A percentile compares a stretch with the other conserved stretches of the same genome.
Evolutionary conservation across 2,329 filamentous ascomycete genomes (phyloP).

Genomic region (Phyllosticta citribraziliensis): DNA sequence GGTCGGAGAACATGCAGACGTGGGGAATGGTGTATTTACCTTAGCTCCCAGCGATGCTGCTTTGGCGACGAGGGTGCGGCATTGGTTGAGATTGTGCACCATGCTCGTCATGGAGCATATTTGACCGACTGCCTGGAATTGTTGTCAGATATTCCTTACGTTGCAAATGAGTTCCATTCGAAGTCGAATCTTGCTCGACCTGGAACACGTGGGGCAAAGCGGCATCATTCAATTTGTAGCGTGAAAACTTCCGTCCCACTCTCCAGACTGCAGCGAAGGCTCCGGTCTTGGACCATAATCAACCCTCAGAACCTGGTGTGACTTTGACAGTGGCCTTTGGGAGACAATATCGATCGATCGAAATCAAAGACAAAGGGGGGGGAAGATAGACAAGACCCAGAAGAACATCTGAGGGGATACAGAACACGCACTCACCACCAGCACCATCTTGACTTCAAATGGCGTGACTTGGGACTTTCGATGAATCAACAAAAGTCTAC

Average conservation of each 20-base stretch:
- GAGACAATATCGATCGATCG: not conserved
- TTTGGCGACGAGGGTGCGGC: constrained; percentile 59
- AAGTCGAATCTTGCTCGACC: no score
- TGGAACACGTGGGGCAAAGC: no score
- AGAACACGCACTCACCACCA: not conserved
- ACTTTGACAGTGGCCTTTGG: no score
- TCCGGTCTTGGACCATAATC: no score
- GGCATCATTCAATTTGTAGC: no score
- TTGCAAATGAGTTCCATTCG: not conserved
- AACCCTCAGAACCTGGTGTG: no score
- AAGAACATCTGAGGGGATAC: not conserved
- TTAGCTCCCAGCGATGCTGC: constrained; percentile 70
- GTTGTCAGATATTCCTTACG: not conserved
- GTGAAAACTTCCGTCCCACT: no score
- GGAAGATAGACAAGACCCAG: not conserved
- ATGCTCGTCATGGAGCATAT: constrained; percentile 76
- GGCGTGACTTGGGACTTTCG: not conserved
- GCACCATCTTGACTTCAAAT: not conserved
- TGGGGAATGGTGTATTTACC: constrained; percentile 34
- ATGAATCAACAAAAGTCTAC: not conserved
- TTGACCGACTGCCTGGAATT: constrained; percentile 68
- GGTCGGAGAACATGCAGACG: not conserved
- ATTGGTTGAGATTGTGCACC: constrained; percentile 70
- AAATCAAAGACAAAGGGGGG: not conserved
- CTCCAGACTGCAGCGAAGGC: no score